Evolutionary conservation across 345 rosid species (phyloP).

Genomic region (Rubroshorea leprosula): DNA sequence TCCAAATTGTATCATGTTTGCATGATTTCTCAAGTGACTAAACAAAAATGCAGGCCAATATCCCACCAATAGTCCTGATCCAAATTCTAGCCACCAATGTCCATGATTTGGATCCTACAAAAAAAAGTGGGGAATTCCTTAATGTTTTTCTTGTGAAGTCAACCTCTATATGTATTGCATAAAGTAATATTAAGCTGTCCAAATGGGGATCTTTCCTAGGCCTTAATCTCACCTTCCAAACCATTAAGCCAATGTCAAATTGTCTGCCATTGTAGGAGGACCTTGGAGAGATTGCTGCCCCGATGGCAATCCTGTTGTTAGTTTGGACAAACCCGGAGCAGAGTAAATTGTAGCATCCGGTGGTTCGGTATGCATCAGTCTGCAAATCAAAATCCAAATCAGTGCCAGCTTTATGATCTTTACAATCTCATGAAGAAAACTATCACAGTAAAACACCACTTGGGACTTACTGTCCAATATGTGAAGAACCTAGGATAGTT

Average conservation of each 20-base stretch:
- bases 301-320: conserved; percentile 82
- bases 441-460: background rate
- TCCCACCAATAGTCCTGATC: conserved; percentile 76
- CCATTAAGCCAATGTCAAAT: conserved; percentile 76
- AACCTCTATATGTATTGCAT: no score
- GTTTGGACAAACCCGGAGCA: conserved; percentile 98
- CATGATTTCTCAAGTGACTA: conserved; percentile 68
- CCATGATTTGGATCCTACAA: conserved; percentile 94
- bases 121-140: background rate
- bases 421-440: background rate
- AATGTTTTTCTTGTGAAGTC: background rate
- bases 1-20: conserved; percentile 7
- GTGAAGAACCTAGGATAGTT: conserved; percentile 92
- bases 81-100: conserved; percentile 96
- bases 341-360: conserved; percentile 93
- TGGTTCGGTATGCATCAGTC: conserved; percentile 97
- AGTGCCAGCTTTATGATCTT: background rate
- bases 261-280: conserved; percentile 79
- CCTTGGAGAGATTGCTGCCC: conserved; percentile 97
- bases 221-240: conserved; percentile 94
- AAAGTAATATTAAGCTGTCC: no score
- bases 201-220: no score
- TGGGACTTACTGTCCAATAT: conserved; percentile 83
- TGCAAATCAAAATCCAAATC: conserved; percentile 23
- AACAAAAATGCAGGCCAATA: conserved; percentile 86